Evolutionary conservation across 495 filamentous ascomycete genomes (phyloP), one percentile per base, ranked within the genome.

Genomic region (Umbilicaria muhlenbergii): DNA sequence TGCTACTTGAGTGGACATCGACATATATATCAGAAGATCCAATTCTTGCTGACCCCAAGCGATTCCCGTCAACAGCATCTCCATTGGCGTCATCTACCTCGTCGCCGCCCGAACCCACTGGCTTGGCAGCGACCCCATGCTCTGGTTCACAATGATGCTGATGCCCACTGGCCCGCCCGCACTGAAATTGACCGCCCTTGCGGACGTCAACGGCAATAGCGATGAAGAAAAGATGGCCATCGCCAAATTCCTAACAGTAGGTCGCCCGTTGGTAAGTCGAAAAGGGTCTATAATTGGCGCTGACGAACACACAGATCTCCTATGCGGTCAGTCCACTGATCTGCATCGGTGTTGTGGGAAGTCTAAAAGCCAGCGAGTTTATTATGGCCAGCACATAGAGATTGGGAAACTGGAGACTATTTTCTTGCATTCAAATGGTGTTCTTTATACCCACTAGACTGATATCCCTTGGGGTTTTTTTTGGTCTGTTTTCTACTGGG

Each of bases 61-160:
- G 3, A 11, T 8, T 31, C 21, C 6, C 6, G 21, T 24, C 11
- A 32, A 43, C 35, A 64, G 60, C 7, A 45, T 71, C 17, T 72
- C 70, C 13, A 81, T 88, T 43, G 56, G 66, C 0, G 15, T 73
- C 7, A 69, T 86, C 14, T 87, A 75, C 49, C 44, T 62, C 0
- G 51, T 88, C n/a, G 80, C 75, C 8, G 64, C 61, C 13, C 68
- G 67, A 41, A 85, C 80, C 0, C 45, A 51, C 14, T 14, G 78
- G 7, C 57, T 87, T 2, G 58, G 64, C 7, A 44, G 63, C 4
- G 83, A 88, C 55, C 81, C 83, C 0, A 75, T 88, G 34, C 54
- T 87, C 15, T 86, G 78, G 77, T 87, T 86, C 52, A 61, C 63
- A 8, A 69, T 86, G 68, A 86, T 85, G 79, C 52, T 86, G 17